A percentile compares a stretch with the other conserved stretches of the same genome.
Evolutionary conservation across 768 basidiomycete genomes (phyloP).

Genomic region (Amanita pseudoporphyria): DNA sequence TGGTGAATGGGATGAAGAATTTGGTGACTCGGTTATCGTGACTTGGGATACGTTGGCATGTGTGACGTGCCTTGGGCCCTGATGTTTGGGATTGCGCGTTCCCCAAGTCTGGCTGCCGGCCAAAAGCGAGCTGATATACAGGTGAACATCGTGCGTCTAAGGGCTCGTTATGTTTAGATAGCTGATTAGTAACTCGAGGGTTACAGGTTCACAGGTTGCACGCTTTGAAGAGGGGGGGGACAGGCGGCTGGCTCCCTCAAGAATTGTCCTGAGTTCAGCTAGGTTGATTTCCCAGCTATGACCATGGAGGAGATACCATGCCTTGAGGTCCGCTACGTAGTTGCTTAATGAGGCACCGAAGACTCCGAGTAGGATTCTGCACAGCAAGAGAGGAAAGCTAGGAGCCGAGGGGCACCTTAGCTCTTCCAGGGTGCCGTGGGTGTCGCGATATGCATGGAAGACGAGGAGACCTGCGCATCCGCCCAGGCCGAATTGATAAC

Average conservation of each 20-base stretch:
- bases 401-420: conserved; percentile 14
- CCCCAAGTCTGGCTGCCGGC: conserved; percentile 11
- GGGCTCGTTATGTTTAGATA: conserved; percentile 12
- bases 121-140: conserved; percentile 20
- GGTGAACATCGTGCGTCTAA: conserved; percentile 19
- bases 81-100: conserved; percentile 16
- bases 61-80: not conserved
- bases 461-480: conserved; percentile 17
- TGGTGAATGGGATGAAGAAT: conserved; percentile 9
- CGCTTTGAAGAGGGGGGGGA: conserved; percentile 11
- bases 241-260: conserved; percentile 8
- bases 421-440: conserved; percentile 16
- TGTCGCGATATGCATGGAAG: conserved; percentile 24
- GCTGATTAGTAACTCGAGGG: conserved; percentile 4
- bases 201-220: conserved; percentile 11
- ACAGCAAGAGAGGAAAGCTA: conserved; percentile 15
- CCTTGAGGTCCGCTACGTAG: conserved; percentile 20
- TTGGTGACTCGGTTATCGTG: conserved; percentile 7
- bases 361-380: conserved; percentile 15
- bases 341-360: conserved; percentile 21
- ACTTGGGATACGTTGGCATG: not conserved
- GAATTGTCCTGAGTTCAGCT: conserved; percentile 2
- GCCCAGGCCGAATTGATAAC: not conserved
- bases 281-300: conserved; percentile 7
- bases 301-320: conserved; percentile 30